Evolutionary conservation across 441 rosid genomes (phyloP), one percentile per base, ranked within the genome.

Genomic region (Codiaeum variegatum): DNA sequence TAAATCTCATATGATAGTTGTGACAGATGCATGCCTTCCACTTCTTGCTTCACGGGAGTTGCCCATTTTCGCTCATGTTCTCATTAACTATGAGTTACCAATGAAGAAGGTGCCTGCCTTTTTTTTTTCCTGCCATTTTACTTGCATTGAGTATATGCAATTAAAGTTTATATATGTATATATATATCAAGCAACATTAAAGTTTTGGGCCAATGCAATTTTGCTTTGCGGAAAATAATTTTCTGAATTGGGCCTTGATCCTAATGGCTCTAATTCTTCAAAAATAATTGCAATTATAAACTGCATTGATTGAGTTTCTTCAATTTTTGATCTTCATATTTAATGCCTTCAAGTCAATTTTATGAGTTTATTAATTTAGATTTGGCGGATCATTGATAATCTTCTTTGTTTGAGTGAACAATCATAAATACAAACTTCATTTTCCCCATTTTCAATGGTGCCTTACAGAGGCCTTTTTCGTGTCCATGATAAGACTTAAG

Each of bases 61-160:
- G 0, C 66, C 92, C 31, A 76, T 91, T 32, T 73, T 88, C 34
- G 89, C 97, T 31, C 80, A 89, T 11, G 79, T 92, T 76, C 78
- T 94, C 76, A 91, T 94, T 64, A 92, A 92, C 85, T 90, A 90
- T n/a, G 97, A 88, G 70, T 80, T 94, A 54, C 97, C 98, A 40
- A 56, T 86, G 11, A 94, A 86, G 82, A 90, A 90, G 93, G 94
- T 88, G 59, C 31, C 26, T 31, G 11, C 24, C 24, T 44, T 47
- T 62, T 64, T 34, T 65, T 28, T 13, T 28, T 71, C 40, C 42
- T 28, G 26, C 29, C 18, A 46, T 31, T 28, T 44, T 0, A 21
- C 28, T 23, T 55, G 68, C 62, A 19, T 54, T 32, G 18, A 55
- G 34, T 36, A 40, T 6, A 52, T 51, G 44, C 18, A 4, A n/a